These are phyloP conservation scores for Farysia itapuensis DNA, from an alignment of 1,284 basidiomycete genomes.

Conservation along the genomic window DNA sequence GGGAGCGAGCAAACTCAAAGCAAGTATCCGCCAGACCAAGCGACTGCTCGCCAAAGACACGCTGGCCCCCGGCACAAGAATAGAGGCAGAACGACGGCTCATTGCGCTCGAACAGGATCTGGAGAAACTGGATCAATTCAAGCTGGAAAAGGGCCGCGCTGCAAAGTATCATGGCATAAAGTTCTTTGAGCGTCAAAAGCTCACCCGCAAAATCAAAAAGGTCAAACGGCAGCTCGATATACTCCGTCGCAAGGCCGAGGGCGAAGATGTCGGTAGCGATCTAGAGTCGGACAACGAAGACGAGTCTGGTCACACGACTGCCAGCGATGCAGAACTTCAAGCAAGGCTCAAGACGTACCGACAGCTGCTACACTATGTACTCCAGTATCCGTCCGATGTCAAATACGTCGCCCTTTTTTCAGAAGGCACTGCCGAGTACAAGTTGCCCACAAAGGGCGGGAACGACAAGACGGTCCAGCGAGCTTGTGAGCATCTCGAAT, in stretches of 20 bases:
- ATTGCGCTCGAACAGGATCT: constrained; percentile 35
- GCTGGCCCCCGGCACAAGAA: constrained; percentile 36
- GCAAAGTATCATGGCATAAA: constrained; percentile 39
- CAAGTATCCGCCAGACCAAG: constrained; percentile 42
- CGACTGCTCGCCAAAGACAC: constrained; percentile 40
- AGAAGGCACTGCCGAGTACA: constrained; percentile 6
- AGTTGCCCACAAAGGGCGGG: constrained; percentile 8
- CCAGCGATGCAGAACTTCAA: not conserved
- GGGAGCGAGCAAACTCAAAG: constrained; percentile 40
- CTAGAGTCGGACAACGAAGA: constrained; percentile 7
- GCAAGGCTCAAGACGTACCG: constrained; percentile 3
- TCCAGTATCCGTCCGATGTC: constrained; percentile 27
- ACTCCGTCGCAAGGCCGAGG: constrained; percentile 2
- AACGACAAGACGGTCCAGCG: constrained; percentile 20
- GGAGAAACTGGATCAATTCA: constrained; percentile 3
- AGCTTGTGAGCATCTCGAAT: constrained; percentile 24
- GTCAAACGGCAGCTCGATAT: constrained; percentile 13
- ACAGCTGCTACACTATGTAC: constrained; percentile 29
- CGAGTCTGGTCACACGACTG: not conserved
- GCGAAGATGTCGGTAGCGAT: constrained; percentile 5
- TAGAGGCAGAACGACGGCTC: constrained; percentile 47
- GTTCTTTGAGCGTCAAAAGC: constrained; percentile 40
- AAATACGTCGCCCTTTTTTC: constrained; percentile 43
- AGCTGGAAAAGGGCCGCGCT: constrained; percentile 4
- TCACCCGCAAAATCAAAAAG: constrained; percentile 17